phyloP scores from a whole-genome alignment of 164 flowering plant genomes.

The Platanus orientalis region DNA sequence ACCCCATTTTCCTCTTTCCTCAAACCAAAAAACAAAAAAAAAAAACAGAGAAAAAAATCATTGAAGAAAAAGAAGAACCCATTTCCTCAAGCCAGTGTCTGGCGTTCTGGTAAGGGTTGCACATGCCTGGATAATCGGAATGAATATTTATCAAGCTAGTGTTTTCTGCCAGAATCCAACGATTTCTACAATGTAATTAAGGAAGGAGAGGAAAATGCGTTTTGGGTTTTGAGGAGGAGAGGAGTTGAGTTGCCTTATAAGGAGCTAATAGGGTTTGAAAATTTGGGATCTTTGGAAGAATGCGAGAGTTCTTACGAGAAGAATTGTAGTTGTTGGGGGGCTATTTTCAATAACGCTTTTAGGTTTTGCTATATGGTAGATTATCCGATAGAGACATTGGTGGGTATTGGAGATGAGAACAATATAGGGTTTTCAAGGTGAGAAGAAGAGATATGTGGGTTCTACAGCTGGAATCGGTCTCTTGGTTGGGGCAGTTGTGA shows the following conservation, averaged over 20 bases:
- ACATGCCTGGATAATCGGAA: conserved; percentile 60
- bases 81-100: too few species aligned
- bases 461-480: not conserved
- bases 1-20: too few species aligned
- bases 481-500: not conserved
- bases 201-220: not conserved
- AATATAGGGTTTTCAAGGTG: conserved; percentile 70
- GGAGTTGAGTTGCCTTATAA: conserved; percentile 85
- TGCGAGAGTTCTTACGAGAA: too few species aligned
- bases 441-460: conserved; percentile 20
- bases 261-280: too few species aligned
- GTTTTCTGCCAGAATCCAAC: conserved; percentile 25
- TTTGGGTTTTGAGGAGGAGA: too few species aligned
- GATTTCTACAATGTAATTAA: conserved; percentile 38
- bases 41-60: too few species aligned
- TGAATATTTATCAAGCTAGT: conserved; percentile 29
- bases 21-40: too few species aligned
- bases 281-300: too few species aligned
- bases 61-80: too few species aligned
- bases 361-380: conserved; percentile 69
- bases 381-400: too few species aligned
- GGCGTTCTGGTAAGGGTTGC: conserved; percentile 60
- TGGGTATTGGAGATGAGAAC: conserved; percentile 47
- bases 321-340: too few species aligned
- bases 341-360: conserved; percentile 68